These are phyloP conservation scores for Lycium ferocissimum DNA, from an alignment of 257 asterid species.

Conservation along the genomic window DNA sequence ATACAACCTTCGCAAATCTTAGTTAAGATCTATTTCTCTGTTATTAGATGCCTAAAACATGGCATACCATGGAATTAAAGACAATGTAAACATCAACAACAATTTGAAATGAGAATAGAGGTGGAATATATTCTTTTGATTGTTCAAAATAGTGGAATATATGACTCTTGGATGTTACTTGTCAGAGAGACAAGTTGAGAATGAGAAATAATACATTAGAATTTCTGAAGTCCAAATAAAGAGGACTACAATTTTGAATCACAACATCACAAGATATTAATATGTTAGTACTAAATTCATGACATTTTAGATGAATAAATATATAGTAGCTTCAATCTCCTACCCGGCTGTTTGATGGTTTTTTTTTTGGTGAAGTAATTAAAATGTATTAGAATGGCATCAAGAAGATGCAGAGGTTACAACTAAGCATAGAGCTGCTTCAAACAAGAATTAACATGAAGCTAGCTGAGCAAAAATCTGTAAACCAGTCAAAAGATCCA, in stretches of 20 bases:
- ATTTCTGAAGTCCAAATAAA: slow-evolving; percentile 12
- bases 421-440: too few relatives aligned
- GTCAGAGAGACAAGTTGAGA: neutral
- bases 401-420: too few relatives aligned
- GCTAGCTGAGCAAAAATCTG: too few relatives aligned
- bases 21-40: neutral
- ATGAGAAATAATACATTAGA: neutral
- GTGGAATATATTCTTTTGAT: slow-evolving; percentile 1
- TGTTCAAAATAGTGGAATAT: slow-evolving; percentile 8
- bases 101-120: slow-evolving; percentile 1
- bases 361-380: too few relatives aligned
- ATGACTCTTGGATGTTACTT: neutral
- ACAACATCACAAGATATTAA: neutral
- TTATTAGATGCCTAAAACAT: neutral
- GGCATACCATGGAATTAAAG: slow-evolving; percentile 14
- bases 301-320: neutral
- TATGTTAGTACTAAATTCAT: neutral
- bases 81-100: slow-evolving; percentile 10
- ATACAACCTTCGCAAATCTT: slow-evolving; percentile 21
- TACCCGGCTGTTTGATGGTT: neutral
- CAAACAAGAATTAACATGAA: too few relatives aligned
- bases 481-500: too few relatives aligned
- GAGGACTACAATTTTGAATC: neutral
- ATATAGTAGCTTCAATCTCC: slow-evolving; percentile 6
- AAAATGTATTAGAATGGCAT: too few relatives aligned